A percentile compares a stretch with the other conserved stretches of the same genome.
phyloP scores from a whole-genome alignment of 2,329 filamentous ascomycete species.

The Setomelanomma holmii region DNA sequence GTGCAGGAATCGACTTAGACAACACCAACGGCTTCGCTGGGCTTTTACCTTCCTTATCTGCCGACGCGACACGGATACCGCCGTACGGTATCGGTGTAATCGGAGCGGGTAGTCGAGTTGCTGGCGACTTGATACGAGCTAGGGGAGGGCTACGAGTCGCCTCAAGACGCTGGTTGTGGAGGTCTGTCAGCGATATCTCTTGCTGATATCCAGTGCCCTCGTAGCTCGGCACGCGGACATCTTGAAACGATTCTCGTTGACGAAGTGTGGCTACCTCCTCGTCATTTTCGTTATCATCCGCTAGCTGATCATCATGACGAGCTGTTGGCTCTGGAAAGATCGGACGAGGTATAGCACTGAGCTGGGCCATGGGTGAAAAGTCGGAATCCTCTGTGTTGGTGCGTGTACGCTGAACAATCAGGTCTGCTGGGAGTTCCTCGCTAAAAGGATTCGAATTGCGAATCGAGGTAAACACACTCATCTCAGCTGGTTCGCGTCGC shows the following conservation, averaged over 20 bases:
- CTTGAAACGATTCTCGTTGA: constrained; percentile 2
- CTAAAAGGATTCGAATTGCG: constrained; percentile 22
- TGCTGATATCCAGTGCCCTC: constrained; percentile 30
- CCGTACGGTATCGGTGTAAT: constrained; percentile 21
- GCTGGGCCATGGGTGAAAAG: constrained; percentile 22
- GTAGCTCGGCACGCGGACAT: constrained; percentile 30
- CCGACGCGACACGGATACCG: constrained; percentile 14
- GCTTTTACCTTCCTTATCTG: constrained; percentile 2
- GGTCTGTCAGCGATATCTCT: constrained; percentile 26
- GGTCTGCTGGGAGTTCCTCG: constrained; percentile 1
- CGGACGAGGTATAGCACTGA: constrained; percentile 28
- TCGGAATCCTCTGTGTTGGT: constrained; percentile 3
- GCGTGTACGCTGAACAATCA: background rate
- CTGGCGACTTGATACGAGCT: constrained; percentile 3
- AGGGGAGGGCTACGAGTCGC: constrained; percentile 1
- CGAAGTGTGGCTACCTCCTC: too few relatives aligned
- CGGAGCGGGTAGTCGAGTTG: constrained; percentile 26
- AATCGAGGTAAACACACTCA: constrained; percentile 23
- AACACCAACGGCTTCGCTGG: background rate
- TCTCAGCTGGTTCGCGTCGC: constrained; percentile 14
- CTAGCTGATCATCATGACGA: background rate
- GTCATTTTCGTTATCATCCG: too few relatives aligned
- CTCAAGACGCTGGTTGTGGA: constrained; percentile 11
- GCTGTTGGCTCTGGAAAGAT: constrained; percentile 3
- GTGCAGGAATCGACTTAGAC: background rate